Percentiles rank a stretch among this genome's conserved stretches.
Evolutionary conservation across 345 rosid genomes (phyloP).

Genomic region (Streptanthus diversifolius): DNA sequence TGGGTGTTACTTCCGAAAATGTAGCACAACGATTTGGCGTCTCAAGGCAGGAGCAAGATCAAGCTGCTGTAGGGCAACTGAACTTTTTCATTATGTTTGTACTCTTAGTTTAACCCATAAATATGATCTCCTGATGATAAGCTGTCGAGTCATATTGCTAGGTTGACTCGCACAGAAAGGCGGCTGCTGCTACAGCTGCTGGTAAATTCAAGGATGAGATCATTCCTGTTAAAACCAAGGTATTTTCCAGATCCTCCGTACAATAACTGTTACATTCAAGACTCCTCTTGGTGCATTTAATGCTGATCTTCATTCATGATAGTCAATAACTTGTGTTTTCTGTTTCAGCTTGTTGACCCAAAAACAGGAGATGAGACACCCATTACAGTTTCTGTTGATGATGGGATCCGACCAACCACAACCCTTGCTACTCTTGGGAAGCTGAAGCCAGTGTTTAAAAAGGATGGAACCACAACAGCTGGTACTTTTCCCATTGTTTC

Average conservation of each 20-base stretch:
- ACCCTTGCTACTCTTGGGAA: constrained; percentile 64
- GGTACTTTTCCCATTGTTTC: constrained; percentile 43
- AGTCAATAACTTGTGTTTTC: constrained; percentile 18
- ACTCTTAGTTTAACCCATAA: neutral
- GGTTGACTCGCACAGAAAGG: constrained; percentile 98
- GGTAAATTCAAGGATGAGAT: constrained; percentile 97
- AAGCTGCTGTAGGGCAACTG: constrained; percentile 81
- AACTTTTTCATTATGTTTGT: constrained; percentile 9
- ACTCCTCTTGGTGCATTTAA: neutral
- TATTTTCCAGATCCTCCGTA: constrained; percentile 26
- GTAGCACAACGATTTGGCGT: constrained; percentile 95
- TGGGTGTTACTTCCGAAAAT: constrained; percentile 98
- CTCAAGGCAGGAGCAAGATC: constrained; percentile 94
- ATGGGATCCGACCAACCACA: constrained; percentile 82
- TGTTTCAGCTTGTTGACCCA: constrained; percentile 80
- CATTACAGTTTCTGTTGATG: constrained; percentile 77
- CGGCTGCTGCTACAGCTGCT: constrained; percentile 94
- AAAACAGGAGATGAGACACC: constrained; percentile 87
- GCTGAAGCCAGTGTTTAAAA: constrained; percentile 86
- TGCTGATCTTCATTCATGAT: neutral
- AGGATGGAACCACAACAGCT: constrained; percentile 95
- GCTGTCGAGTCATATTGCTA: constrained; percentile 27
- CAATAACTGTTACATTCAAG: neutral
- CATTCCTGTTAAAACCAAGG: constrained; percentile 91
- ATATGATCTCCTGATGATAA: neutral